phyloP scores from a whole-genome alignment of 78 protist species.

The Dictyostelium citrinum region DNA sequence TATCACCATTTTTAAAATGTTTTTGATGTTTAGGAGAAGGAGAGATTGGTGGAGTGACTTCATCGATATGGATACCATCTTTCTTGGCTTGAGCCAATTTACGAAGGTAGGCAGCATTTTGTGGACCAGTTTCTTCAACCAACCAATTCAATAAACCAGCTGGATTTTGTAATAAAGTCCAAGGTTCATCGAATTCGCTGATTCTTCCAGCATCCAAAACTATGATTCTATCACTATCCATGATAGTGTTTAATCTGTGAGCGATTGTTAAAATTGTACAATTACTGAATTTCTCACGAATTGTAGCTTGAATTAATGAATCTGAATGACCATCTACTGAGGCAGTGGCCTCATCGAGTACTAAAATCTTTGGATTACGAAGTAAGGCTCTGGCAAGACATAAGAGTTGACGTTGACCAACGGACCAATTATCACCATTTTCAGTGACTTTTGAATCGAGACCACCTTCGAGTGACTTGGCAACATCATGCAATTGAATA shows the following conservation, averaged over 20 bases:
- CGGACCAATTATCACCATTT: constrained; percentile 91
- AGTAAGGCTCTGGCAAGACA: constrained; percentile 94
- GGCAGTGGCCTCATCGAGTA: constrained; percentile 95
- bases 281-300: constrained; percentile 58
- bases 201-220: constrained; percentile 75
- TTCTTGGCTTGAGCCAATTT: constrained; percentile 32
- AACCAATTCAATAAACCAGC: constrained; percentile 62
- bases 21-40: neutral
- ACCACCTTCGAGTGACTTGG: constrained; percentile 37
- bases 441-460: constrained; percentile 61
- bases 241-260: constrained; percentile 94
- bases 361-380: constrained; percentile 60
- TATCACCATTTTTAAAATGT: neutral
- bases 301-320: constrained; percentile 85
- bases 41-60: neutral
- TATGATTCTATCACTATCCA: constrained; percentile 87
- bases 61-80: neutral
- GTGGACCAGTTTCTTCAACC: constrained; percentile 77
- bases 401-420: constrained; percentile 96
- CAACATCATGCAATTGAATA: constrained; percentile 66
- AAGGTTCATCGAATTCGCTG: constrained; percentile 75
- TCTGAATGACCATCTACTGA: constrained; percentile 90
- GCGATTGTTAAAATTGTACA: constrained; percentile 90
- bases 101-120: neutral
- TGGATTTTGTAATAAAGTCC: constrained; percentile 28